Conservation (phyloP, 257 asterid genomes). For the Salvia hispanica region DNA sequence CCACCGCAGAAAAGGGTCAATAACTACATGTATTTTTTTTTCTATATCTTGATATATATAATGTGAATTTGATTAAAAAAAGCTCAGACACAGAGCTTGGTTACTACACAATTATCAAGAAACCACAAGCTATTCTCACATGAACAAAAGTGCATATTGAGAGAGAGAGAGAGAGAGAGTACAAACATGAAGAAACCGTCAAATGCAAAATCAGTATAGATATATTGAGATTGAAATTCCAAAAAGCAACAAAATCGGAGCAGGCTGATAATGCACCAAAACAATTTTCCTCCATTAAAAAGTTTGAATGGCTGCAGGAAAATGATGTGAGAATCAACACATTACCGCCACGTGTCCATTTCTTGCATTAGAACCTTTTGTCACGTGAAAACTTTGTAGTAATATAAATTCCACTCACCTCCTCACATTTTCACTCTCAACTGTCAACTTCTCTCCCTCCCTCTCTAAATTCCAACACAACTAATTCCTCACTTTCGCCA, state of each 20-base stretch:
- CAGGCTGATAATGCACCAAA: no score
- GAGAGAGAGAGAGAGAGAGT: no score
- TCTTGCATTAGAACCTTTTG: conserved; percentile 31
- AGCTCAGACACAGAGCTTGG: conserved; percentile 14
- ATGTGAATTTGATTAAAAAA: background rate
- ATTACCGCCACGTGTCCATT: conserved; percentile 45
- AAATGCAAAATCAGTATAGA: conserved; percentile 2
- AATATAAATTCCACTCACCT: conserved; percentile 51
- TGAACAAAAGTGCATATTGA: no score
- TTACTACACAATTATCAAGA: conserved; percentile 30
- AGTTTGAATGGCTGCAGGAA: conserved; percentile 20
- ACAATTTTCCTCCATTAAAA: no score
- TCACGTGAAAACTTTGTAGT: conserved; percentile 6
- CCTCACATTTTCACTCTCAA: conserved; percentile 26
- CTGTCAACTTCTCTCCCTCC: conserved; percentile 28
- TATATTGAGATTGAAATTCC: conserved; percentile 14
- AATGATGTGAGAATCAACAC: conserved; percentile 38
- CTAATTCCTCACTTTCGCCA: conserved; percentile 3
- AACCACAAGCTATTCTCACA: background rate
- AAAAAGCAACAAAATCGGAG: conserved; percentile 20
- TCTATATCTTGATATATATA: no score
- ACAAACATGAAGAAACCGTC: conserved; percentile 27
- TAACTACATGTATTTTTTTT: no score
- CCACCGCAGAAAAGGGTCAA: background rate
- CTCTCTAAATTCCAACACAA: conserved; percentile 2